Conservation (phyloP, 768 basidiomycete genomes). For the Glaciozyma antarctica region DNA sequence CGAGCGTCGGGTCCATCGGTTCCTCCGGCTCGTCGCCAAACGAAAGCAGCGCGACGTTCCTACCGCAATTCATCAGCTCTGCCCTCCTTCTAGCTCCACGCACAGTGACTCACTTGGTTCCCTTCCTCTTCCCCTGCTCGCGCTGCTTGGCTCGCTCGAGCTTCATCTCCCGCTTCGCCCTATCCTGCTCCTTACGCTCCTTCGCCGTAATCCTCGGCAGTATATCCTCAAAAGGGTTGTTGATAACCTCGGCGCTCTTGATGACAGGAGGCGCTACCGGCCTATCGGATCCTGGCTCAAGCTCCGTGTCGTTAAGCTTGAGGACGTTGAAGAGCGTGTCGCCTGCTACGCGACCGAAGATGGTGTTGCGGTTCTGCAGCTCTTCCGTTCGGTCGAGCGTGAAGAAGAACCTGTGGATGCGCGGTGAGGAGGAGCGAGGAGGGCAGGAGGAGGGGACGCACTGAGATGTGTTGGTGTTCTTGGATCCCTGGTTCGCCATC, state of each 20-base stretch:
- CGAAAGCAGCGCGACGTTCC: slow-evolving; percentile 79
- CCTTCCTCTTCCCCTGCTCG: slow-evolving; percentile 52
- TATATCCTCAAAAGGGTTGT: slow-evolving; percentile 93
- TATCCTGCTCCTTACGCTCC: slow-evolving; percentile 61
- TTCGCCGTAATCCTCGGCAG: slow-evolving; percentile 91
- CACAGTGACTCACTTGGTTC: slow-evolving; percentile 62
- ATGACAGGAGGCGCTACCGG: slow-evolving; percentile 90
- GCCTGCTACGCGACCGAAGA: slow-evolving; percentile 64
- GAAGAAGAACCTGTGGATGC: slow-evolving; percentile 48
- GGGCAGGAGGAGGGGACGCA: slow-evolving; percentile 43
- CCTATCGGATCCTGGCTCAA: slow-evolving; percentile 65
- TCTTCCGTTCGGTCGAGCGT: slow-evolving; percentile 68
- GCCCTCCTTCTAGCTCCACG: not conserved
- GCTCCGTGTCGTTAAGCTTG: slow-evolving; percentile 33
- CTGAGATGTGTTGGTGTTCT: slow-evolving; percentile 85
- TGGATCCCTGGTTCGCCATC: slow-evolving; percentile 78
- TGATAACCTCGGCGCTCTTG: slow-evolving; percentile 67
- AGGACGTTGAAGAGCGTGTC: slow-evolving; percentile 60
- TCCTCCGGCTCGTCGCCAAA: slow-evolving; percentile 66
- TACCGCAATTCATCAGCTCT: slow-evolving; percentile 37
- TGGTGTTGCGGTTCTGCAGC: slow-evolving; percentile 83
- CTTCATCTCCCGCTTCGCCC: slow-evolving; percentile 64
- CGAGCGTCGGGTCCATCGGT: slow-evolving; percentile 34
- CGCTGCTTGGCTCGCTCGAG: slow-evolving; percentile 67
- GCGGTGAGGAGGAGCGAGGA: not conserved